Percentiles rank a stretch among this genome's conserved stretches.
Conservation (phyloP, 768 basidiomycete species). For the Lactifluus subvellereus region DNA sequence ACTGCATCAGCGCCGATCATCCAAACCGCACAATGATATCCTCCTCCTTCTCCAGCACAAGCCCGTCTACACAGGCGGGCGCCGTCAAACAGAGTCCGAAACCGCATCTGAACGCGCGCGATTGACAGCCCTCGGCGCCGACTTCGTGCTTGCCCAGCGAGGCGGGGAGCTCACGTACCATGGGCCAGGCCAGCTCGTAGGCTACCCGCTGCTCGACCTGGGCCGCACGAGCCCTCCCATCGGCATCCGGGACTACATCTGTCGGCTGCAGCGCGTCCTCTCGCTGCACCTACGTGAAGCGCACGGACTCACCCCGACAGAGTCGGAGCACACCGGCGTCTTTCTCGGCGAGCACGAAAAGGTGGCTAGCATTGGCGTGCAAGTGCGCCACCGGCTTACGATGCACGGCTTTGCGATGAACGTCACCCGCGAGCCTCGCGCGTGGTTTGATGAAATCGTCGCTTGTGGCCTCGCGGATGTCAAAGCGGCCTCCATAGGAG, state of each 20-base stretch:
- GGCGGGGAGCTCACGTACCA: constrained; percentile 97
- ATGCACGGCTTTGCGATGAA: constrained; percentile 95
- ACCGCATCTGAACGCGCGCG: constrained; percentile 55
- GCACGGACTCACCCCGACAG: constrained; percentile 50
- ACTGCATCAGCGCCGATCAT: constrained; percentile 43
- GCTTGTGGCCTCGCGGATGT: constrained; percentile 90
- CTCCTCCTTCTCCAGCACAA: constrained; percentile 83
- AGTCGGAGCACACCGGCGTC: constrained; percentile 84
- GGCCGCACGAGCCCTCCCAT: constrained; percentile 67
- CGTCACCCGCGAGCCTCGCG: constrained; percentile 68
- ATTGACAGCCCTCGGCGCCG: constrained; percentile 75
- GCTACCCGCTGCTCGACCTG: constrained; percentile 90
- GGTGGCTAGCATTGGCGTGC: constrained; percentile 93
- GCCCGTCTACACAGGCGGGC: constrained; percentile 93
- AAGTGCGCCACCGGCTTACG: constrained; percentile 90
- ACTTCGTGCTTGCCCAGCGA: constrained; percentile 74
- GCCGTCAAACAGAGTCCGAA: constrained; percentile 66
- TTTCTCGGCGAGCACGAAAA: constrained; percentile 80
- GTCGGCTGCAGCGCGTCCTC: constrained; percentile 69
- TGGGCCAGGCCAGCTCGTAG: constrained; percentile 95
- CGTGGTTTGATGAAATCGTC: constrained; percentile 84
- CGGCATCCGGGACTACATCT: constrained; percentile 78
- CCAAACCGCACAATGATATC: constrained; percentile 45
- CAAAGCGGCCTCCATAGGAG: constrained; percentile 61
- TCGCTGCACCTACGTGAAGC: constrained; percentile 52